Evolutionary conservation across 1,284 basidiomycete genomes (phyloP), one percentile per base, ranked within the genome.

Genomic region (Puccinia novopanici): DNA sequence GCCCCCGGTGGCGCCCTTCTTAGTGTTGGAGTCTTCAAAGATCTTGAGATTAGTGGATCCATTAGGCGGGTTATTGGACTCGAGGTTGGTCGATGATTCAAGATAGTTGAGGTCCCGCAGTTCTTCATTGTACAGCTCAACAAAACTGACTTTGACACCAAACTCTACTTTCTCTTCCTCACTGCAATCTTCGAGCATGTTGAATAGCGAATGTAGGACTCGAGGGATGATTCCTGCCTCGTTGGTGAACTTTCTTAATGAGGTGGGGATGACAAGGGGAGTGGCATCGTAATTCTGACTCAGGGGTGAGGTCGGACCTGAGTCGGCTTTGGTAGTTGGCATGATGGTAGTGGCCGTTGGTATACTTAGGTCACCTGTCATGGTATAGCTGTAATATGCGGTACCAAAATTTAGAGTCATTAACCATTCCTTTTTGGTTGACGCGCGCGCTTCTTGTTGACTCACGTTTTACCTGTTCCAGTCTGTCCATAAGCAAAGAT

Each of bases 71-170:
- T 88, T 90, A 85, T 90, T 88, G 34, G 90, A 90, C 91, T 92
- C 92, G 0, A 91, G 91, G 82, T 92, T 91, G 15, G 87, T 87
- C 24, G 82, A 68, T 27, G 40, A 22, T 37, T 80, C 75, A 17
- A 50, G 63, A 65, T 75, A 81, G 61, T 97, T 90, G 45, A 98
- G 89, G 85, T 98, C 95, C 42, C 95, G 92, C n/a, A 99, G 89
- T 85, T 99, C 96, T 87, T 99, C 97, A 85, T 99, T 99, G 87
- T 99, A 99, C n/a, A 99, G 89, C 85, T 99, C 97, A 78, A 99
- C 89, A 85, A 92, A 98, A 0, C 94, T 96, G 78, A 97, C 91
- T 84, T 94, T 95, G 85, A 99, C 95, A 83, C 93, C 92, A 85
- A 92, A 99, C 84, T 99, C 97, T 40, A 90, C 86, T 68, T 81